Conservation (phyloP, 2,329 filamentous ascomycete genomes). For the Neopestalotiopsis sp. region DNA sequence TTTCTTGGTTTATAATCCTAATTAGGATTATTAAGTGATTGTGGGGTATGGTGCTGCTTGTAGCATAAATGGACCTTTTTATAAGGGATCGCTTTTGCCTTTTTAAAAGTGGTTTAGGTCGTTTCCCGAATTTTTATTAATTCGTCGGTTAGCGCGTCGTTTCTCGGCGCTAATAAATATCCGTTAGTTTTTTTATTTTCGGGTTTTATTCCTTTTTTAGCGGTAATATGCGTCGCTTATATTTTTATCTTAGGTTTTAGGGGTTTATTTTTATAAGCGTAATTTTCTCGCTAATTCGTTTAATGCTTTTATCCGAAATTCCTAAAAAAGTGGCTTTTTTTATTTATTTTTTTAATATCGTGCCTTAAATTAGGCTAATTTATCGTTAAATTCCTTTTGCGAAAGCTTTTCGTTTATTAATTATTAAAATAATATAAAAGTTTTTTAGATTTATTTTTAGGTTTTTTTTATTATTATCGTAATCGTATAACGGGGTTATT, state of each 20-base stretch:
- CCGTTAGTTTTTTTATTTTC: fast-evolving
- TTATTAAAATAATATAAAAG: too few relatives aligned
- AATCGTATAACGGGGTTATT: too few relatives aligned
- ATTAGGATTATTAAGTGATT: background rate
- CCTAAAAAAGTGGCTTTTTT: too few relatives aligned
- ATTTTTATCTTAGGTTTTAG: too few relatives aligned
- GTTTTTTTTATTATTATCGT: background rate
- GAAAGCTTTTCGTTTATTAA: background rate
- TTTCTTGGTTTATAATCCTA: background rate
- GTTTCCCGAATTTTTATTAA: background rate
- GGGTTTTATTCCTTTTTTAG: background rate
- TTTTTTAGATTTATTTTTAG: too few relatives aligned
- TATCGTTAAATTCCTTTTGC: constrained; percentile 10
- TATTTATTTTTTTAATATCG: too few relatives aligned
- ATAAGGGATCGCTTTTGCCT: background rate
- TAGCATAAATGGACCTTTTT: background rate
- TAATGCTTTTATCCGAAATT: too few relatives aligned
- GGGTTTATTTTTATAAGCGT: too few relatives aligned
- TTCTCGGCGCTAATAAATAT: background rate
- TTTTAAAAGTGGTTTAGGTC: background rate
- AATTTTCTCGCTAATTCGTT: too few relatives aligned
- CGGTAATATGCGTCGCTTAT: too few relatives aligned
- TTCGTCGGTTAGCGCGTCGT: background rate
- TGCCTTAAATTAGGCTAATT: background rate
- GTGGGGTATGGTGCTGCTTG: background rate